Conservation (phyloP, 2,329 filamentous ascomycete genomes). For the Pseudogymnoascus sp. region DNA sequence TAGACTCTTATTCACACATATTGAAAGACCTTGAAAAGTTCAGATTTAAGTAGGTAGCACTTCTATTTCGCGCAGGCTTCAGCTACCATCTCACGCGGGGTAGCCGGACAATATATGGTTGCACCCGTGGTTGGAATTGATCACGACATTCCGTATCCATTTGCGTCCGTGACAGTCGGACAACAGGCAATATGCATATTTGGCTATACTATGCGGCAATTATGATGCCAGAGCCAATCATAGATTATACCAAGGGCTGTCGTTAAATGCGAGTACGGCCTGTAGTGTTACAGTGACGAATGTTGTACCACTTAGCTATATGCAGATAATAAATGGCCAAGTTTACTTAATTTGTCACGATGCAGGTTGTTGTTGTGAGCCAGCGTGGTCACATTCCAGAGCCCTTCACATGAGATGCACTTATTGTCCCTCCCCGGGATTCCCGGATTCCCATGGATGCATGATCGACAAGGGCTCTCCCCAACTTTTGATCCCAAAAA, state of each 20-base stretch:
- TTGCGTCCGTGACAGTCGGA: neutral
- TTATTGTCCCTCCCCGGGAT: neutral
- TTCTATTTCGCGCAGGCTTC: neutral
- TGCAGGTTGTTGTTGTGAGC: neutral
- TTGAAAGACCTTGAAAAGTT: too few relatives aligned
- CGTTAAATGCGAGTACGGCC: neutral
- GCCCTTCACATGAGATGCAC: neutral
- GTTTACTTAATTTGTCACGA: neutral
- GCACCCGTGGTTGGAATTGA: neutral
- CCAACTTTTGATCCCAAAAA: neutral
- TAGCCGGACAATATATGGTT: neutral
- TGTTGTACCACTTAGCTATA: neutral
- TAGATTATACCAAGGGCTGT: neutral
- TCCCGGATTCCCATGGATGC: neutral
- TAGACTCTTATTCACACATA: too few relatives aligned
- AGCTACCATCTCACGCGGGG: neutral
- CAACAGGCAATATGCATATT: neutral
- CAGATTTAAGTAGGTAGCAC: neutral
- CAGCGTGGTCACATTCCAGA: neutral
- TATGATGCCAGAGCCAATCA: neutral
- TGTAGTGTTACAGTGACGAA: neutral
- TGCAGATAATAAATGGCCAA: neutral
- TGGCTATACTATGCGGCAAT: neutral
- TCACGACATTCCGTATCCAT: neutral
- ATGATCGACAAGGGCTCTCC: neutral